Evolutionary conservation across 2,329 filamentous ascomycete species (phyloP).

Genomic region (Berkeleyomyces rouxiae): DNA sequence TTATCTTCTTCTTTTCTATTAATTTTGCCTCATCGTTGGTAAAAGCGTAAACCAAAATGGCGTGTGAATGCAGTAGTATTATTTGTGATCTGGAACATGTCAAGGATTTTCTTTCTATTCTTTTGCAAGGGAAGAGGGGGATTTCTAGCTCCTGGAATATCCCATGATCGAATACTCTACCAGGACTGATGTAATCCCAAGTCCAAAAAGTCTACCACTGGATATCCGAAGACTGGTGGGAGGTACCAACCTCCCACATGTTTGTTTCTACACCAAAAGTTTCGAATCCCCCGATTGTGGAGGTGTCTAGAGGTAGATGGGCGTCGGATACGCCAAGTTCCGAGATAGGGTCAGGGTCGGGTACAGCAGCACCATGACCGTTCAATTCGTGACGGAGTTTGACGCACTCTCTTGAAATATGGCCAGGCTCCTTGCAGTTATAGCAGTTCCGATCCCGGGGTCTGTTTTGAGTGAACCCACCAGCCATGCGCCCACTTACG

Average conservation of each 20-base stretch:
- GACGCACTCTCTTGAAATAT: conserved; percentile 52
- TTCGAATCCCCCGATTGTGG: neutral
- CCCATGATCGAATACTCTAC: too few species aligned
- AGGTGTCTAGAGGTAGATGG: neutral
- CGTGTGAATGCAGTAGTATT: too few species aligned
- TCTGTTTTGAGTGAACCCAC: too few species aligned
- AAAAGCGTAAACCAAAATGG: too few species aligned
- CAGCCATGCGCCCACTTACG: too few species aligned
- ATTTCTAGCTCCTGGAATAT: too few species aligned
- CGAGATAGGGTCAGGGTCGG: neutral
- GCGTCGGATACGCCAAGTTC: neutral
- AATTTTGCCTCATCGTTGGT: too few species aligned
- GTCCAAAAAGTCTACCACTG: neutral
- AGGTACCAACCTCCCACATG: neutral
- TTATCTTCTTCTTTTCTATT: too few species aligned
- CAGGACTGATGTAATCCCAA: too few species aligned
- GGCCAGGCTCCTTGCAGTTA: conserved; percentile 47
- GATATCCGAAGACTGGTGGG: neutral
- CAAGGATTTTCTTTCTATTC: too few species aligned
- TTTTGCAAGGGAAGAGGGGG: too few species aligned
- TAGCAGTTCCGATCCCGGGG: conserved; percentile 38
- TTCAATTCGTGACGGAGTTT: neutral
- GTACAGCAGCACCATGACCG: neutral
- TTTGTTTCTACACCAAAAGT: neutral
- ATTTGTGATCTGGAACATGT: too few species aligned